phyloP scores from a whole-genome alignment of 192 early-diverging fungal species.

The Spizellomyces sp. region DNA sequence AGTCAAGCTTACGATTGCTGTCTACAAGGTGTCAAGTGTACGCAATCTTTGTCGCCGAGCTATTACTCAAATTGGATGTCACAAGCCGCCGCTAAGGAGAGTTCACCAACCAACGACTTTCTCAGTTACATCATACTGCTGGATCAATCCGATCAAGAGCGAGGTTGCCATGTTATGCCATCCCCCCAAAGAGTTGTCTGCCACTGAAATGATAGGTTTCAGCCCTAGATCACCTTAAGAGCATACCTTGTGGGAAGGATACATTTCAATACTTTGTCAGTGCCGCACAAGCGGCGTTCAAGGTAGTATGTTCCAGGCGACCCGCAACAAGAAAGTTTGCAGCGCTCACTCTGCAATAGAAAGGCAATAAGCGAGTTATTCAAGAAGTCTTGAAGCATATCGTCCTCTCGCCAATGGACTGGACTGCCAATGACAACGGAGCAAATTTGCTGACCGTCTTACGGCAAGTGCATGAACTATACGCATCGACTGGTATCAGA shows the following conservation, averaged over 20 bases:
- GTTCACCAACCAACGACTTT: conserved; percentile 1
- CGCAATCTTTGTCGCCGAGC: too few relatives aligned
- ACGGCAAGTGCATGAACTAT: conserved; percentile 12
- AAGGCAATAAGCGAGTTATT: conserved; percentile 18
- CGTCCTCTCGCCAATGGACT: conserved; percentile 26
- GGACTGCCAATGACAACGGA: conserved; percentile 7
- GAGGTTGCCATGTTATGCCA: too few relatives aligned
- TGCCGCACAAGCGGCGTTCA: conserved; percentile 28
- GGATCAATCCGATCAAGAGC: conserved; percentile 1
- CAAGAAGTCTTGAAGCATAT: conserved; percentile 17
- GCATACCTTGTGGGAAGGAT: not conserved
- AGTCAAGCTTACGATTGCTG: conserved; percentile 10
- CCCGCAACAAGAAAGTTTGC: too few relatives aligned
- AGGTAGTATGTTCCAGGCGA: not conserved
- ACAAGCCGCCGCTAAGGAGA: not conserved
- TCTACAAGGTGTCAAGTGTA: not conserved
- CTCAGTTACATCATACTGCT: conserved; percentile 11
- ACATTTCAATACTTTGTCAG: conserved; percentile 17
- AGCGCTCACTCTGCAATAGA: not conserved
- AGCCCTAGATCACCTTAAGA: conserved; percentile 16
- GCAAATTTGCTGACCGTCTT: conserved; percentile 14
- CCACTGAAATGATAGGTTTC: not conserved
- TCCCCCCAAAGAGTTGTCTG: too few relatives aligned
- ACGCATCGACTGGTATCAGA: too few relatives aligned
- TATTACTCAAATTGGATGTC: too few relatives aligned